Base-by-base conservation (phyloP, 2,329 filamentous ascomycete species). In the Venturia aucupariae region DNA sequence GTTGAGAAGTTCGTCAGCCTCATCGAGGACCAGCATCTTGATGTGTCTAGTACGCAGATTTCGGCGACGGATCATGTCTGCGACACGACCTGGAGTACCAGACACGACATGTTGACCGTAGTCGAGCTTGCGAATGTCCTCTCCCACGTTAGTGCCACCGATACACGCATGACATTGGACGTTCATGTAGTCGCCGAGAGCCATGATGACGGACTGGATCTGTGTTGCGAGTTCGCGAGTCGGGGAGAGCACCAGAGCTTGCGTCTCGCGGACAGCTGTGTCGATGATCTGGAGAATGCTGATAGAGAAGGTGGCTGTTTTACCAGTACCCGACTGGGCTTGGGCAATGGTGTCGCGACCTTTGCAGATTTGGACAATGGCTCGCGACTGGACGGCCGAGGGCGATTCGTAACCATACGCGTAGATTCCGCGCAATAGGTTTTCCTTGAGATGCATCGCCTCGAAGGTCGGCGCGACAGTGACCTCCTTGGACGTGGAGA, bases 131-230 rank as follows among this genome's bases (percentile, higher is more conserved):
- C 90, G 88, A 71, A 99, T 99, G 74, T 99, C 94, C 75, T 97
- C 94, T 71, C 94, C 92, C 44, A 99, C 92, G 73, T 96, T 97
- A 69, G 94, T 99, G 66, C 94, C 94, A 70, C 94, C 94, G 72
- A 99, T 97, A 78, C 94, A 99, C 66, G 94, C 93, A 73, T 99
- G 94, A 79, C 94, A 99, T 78, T 99, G 92, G 3, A 99, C 91
- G 74, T 97, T 97, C 94, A 99, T 97, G 82, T 97, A 99, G 78
- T 99, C 94, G 69, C 94, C 94, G n/a, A 99, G 85, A n/a, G 94
- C 94, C 87, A 97, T 96, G 70, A 99, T 90, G 66, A 99, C 94
- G 42, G 91, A 96, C 79, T 99, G 94, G 69, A 99, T 99, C 79
- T 99, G 94, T 35, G 93, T 97, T 57, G 94, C 94, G 68, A 99